These are phyloP conservation scores for Serendipita sp. DNA, from an alignment of 768 basidiomycete genomes.

Conservation along the genomic window DNA sequence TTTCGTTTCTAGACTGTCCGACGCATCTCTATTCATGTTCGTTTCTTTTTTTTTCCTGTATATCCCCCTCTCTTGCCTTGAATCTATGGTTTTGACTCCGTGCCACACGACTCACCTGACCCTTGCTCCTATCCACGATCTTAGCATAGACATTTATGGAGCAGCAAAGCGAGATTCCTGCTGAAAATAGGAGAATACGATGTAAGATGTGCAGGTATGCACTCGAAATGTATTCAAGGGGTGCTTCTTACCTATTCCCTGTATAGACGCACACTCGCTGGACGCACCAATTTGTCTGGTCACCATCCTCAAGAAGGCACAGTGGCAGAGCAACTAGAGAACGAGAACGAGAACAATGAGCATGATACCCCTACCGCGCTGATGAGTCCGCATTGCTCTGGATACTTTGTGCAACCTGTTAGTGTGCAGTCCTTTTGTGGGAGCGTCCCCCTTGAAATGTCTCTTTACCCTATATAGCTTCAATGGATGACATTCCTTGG, in stretches of 20 bases:
- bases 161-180: not conserved
- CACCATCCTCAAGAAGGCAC: conserved; percentile 37
- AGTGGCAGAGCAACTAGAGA: conserved; percentile 13
- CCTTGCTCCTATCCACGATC: not conserved
- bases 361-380: conserved; percentile 28
- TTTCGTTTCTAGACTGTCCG: too few relatives aligned
- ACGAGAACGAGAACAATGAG: conserved; percentile 38
- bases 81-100: not conserved
- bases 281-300: conserved; percentile 87
- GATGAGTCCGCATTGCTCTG: conserved; percentile 73
- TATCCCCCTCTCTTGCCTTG: not conserved
- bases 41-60: conserved; percentile 2
- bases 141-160: not conserved
- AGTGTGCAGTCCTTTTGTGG: conserved; percentile 23
- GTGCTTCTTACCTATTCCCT: not conserved
- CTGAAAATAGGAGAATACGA: conserved; percentile 40
- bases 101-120: not conserved
- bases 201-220: conserved; percentile 82
- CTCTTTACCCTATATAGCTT: conserved; percentile 37
- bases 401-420: conserved; percentile 94
- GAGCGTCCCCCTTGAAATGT: not conserved
- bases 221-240: not conserved
- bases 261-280: conserved; percentile 65
- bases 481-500: conserved; percentile 90
- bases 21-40: not conserved